phyloP scores from a whole-genome alignment of 768 basidiomycete genomes.

The Russula sp. region DNA sequence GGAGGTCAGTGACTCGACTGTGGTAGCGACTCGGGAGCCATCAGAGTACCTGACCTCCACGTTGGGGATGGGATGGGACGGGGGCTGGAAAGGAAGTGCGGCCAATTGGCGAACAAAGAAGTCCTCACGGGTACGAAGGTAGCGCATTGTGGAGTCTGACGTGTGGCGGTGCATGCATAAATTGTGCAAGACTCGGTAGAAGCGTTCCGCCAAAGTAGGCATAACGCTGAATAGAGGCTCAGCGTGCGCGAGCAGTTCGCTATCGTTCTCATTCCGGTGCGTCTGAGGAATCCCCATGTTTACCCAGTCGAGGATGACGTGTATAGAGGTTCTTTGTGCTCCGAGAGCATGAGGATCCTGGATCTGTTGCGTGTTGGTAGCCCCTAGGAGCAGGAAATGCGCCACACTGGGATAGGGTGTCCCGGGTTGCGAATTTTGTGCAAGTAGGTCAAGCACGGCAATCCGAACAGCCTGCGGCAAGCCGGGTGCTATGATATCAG shows the following conservation, averaged over 20 bases:
- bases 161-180: constrained; percentile 84
- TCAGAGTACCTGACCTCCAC: constrained; percentile 65
- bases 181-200: constrained; percentile 76
- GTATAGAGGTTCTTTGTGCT: constrained; percentile 62
- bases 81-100: constrained; percentile 58
- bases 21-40: constrained; percentile 60
- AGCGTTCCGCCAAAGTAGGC: constrained; percentile 78
- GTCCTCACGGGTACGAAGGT: constrained; percentile 80
- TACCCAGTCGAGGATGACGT: constrained; percentile 72
- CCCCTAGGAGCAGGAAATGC: constrained; percentile 77
- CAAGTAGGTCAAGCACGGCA: constrained; percentile 74
- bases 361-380: constrained; percentile 53
- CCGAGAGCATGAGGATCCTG: constrained; percentile 75
- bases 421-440: constrained; percentile 60
- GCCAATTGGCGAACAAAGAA: constrained; percentile 86
- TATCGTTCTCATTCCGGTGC: constrained; percentile 38
- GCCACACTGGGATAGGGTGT: constrained; percentile 73
- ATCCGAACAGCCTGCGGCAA: constrained; percentile 65
- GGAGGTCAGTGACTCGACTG: constrained; percentile 57
- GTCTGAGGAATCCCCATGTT: constrained; percentile 62
- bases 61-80: constrained; percentile 42
- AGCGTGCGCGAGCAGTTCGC: constrained; percentile 25
- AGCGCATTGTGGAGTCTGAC: constrained; percentile 72
- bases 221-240: constrained; percentile 55
- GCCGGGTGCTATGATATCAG: constrained; percentile 37